Conservation (phyloP, 257 asterid genomes). For the Solanum pinnatisectum region DNA sequence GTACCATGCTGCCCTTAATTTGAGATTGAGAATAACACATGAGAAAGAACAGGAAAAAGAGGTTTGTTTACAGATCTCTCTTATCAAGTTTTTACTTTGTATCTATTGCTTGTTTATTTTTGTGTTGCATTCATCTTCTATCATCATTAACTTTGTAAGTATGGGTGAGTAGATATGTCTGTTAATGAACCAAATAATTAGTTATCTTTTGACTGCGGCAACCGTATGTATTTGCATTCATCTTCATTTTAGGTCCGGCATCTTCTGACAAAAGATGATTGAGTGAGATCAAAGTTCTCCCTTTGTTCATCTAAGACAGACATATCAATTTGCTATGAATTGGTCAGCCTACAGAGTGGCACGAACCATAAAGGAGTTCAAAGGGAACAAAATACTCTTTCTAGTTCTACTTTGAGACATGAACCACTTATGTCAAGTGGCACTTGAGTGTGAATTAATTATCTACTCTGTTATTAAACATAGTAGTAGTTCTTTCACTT, state of each 20-base stretch:
- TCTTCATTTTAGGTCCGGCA: neutral
- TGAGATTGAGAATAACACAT: conserved; percentile 57
- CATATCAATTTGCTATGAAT: neutral
- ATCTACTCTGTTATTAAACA: neutral
- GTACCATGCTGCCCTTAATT: conserved; percentile 78
- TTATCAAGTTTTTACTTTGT: neutral
- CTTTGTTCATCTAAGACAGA: neutral
- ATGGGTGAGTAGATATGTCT: neutral
- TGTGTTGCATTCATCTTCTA: neutral
- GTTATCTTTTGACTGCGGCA: neutral
- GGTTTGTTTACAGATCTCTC: conserved; percentile 18
- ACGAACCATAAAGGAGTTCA: neutral
- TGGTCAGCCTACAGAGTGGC: neutral
- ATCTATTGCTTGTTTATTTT: neutral
- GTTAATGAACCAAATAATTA: neutral
- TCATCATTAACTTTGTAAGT: neutral
- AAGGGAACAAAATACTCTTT: neutral
- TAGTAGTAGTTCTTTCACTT: neutral
- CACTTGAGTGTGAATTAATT: neutral
- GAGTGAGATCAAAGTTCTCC: neutral
- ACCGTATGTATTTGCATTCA: neutral
- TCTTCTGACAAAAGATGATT: neutral
- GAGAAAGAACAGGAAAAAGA: conserved; percentile 63
- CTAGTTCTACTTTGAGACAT: neutral
- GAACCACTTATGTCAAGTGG: neutral